These are phyloP conservation scores for Arxiozyma slooffiae DNA, from an alignment of 1,139 yeast species.

Conservation along the genomic window DNA sequence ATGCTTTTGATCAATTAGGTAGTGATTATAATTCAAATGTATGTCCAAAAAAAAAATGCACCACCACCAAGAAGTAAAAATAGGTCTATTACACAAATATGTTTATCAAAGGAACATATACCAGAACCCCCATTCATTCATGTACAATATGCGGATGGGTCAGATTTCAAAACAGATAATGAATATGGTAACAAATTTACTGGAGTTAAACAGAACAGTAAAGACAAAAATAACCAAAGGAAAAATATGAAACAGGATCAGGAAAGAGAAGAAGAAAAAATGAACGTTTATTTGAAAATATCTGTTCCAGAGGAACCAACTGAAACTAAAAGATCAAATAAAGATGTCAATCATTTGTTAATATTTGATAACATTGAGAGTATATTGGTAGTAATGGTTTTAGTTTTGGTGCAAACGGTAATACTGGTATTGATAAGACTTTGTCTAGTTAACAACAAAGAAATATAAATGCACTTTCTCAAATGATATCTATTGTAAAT, in stretches of 20 bases:
- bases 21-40: constrained; percentile 7
- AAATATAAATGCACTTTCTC: constrained; percentile 39
- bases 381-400: not conserved
- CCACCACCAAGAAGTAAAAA: constrained; percentile 27
- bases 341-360: not conserved
- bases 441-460: not conserved
- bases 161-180: constrained; percentile 9
- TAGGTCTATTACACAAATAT: constrained; percentile 21
- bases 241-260: constrained; percentile 8
- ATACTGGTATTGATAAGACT: not conserved
- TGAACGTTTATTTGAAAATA: constrained; percentile 8
- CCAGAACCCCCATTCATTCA: not conserved
- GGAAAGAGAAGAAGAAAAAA: not conserved
- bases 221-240: not conserved
- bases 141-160: not conserved
- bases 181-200: constrained; percentile 1
- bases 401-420: not conserved
- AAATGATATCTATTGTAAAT: constrained; percentile 54
- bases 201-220: not conserved
- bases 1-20: not conserved
- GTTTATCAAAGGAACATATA: not conserved
- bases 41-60: constrained; percentile 18
- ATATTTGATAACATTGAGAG: not conserved
- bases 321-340: not conserved
- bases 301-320: constrained; percentile 7